Percentiles rank a stretch among this genome's conserved stretches.
phyloP scores from a whole-genome alignment of 2,329 filamentous ascomycete genomes.

The Nothophaeocryptopus gaeumannii region DNA sequence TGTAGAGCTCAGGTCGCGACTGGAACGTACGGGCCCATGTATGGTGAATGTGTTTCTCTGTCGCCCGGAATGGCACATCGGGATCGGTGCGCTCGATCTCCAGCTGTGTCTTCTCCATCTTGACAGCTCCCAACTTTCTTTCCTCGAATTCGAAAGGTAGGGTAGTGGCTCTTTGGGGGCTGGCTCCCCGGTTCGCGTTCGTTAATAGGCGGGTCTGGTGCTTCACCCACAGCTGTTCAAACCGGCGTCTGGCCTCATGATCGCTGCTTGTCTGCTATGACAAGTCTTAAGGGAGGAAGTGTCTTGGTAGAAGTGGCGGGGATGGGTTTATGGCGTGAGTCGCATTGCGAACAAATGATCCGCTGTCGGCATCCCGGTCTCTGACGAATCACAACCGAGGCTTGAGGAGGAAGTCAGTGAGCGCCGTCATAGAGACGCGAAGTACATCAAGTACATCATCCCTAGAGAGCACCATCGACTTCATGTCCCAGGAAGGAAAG shows the following conservation, averaged over 20 bases:
- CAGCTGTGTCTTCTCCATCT: slow-evolving; percentile 18
- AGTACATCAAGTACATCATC: too few relatives aligned
- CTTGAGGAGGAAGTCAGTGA: background rate
- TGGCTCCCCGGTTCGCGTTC: too few relatives aligned
- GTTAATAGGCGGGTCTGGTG: background rate
- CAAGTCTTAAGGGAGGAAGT: background rate
- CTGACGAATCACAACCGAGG: background rate
- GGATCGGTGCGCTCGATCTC: slow-evolving; percentile 60
- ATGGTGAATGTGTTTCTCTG: slow-evolving; percentile 69
- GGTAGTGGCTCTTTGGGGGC: too few relatives aligned
- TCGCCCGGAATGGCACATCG: slow-evolving; percentile 72
- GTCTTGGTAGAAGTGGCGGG: background rate
- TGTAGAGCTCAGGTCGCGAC: slow-evolving; percentile 83
- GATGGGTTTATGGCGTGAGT: background rate
- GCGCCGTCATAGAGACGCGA: background rate
- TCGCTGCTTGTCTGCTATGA: background rate
- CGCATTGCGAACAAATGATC: background rate
- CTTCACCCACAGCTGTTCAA: slow-evolving; percentile 9
- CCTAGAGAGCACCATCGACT: too few relatives aligned
- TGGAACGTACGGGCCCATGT: slow-evolving; percentile 96
- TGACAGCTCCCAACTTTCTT: background rate
- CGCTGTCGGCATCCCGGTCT: slow-evolving; percentile 1
- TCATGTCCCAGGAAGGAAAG: too few relatives aligned
- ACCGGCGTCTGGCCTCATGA: slow-evolving; percentile 1
- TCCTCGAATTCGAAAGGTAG: too few relatives aligned